Evolutionary conservation across 1,139 yeast species (phyloP).

Genomic region (Nakaseomyces sp.): DNA sequence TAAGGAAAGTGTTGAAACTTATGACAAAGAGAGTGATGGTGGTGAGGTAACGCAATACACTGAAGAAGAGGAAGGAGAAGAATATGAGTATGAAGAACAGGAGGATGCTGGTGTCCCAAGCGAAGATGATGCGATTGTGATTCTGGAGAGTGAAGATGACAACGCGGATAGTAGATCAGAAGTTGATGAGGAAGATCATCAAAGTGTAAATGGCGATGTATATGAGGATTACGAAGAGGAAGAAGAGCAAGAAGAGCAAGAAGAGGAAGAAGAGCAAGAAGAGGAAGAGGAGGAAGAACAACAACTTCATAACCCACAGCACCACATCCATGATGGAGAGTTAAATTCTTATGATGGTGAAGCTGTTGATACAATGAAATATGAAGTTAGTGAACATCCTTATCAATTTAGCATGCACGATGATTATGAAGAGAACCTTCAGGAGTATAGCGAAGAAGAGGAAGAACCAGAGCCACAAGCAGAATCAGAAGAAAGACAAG

Average conservation of each 20-base stretch:
- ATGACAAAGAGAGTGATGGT: background rate
- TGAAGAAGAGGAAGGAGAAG: background rate
- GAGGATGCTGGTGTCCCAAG: background rate
- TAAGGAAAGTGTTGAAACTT: background rate
- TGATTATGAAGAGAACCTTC: background rate
- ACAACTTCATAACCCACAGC: background rate
- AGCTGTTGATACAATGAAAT: background rate
- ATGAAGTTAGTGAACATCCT: background rate
- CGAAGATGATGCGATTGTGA: slow-evolving; percentile 6
- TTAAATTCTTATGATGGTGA: background rate
- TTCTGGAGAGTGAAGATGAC: slow-evolving; percentile 7
- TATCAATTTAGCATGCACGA: background rate
- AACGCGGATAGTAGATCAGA: background rate
- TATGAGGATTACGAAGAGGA: no score
- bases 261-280: background rate
- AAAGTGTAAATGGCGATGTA: background rate
- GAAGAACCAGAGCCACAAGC: no score
- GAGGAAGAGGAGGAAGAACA: slow-evolving; percentile 5
- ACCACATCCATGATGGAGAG: background rate
- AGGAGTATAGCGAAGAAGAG: background rate
- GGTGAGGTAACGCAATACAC: background rate
- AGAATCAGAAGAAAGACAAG: no score
- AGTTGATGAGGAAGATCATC: background rate
- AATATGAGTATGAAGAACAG: background rate
- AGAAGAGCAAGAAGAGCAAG: background rate